Conservation (phyloP, 2,329 filamentous ascomycete genomes). For the Nemania bipapillata region DNA sequence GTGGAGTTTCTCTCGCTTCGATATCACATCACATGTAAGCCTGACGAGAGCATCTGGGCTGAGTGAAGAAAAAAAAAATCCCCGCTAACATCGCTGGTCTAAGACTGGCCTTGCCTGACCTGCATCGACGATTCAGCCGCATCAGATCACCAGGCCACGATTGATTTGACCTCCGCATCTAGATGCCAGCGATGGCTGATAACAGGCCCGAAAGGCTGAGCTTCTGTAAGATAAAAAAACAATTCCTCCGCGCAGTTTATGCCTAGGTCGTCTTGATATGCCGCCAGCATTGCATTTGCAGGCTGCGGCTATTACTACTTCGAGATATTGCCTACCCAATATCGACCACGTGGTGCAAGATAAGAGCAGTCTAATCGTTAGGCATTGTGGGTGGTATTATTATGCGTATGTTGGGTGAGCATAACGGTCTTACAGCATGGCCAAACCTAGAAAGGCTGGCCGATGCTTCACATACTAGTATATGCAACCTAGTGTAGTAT, state of each 20-base stretch:
- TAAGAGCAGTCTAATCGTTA: background rate
- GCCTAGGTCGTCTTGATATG: background rate
- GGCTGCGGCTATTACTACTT: background rate
- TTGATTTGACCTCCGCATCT: background rate
- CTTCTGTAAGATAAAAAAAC: background rate
- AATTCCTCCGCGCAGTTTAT: background rate
- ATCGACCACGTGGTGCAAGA: background rate
- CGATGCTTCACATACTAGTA: background rate
- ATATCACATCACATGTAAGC: slow-evolving; percentile 31
- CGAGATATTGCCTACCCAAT: background rate
- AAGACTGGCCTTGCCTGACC: slow-evolving; percentile 10
- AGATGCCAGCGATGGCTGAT: background rate
- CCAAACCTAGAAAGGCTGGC: background rate
- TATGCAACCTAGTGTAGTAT: background rate
- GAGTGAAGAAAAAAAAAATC: slow-evolving; percentile 3
- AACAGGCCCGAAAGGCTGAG: background rate
- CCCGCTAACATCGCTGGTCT: background rate
- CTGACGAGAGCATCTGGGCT: slow-evolving; percentile 22
- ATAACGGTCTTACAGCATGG: background rate
- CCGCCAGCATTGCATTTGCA: background rate
- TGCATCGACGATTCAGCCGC: slow-evolving; percentile 28
- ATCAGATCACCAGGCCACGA: slow-evolving; percentile 9
- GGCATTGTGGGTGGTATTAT: background rate
- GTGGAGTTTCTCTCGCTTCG: slow-evolving; percentile 20
- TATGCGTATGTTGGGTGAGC: background rate